Evolutionary conservation across 805 yeast genomes (phyloP).

Genomic region (Ascoidea rubescens): DNA sequence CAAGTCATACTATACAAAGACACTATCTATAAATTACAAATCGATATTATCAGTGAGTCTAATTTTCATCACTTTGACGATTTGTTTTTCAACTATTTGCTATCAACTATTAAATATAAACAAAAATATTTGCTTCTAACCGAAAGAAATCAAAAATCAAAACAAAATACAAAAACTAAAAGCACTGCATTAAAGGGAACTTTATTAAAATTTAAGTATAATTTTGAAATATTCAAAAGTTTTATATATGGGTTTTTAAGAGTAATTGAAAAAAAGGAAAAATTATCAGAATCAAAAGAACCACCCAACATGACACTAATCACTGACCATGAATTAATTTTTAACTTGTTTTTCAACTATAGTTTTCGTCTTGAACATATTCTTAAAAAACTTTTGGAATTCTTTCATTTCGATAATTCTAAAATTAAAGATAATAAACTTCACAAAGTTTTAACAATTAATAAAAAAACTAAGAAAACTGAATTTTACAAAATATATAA

Average conservation of each 20-base stretch:
- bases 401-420: background rate
- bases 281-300: no score
- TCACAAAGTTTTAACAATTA: no score
- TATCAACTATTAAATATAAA: background rate
- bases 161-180: no score
- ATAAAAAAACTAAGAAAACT: no score
- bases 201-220: no score
- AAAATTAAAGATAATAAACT: no score
- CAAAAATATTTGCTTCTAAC: background rate
- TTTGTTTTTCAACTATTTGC: no score
- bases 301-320: background rate
- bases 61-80: background rate
- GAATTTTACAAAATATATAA: no score
- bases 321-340: background rate
- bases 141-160: background rate
- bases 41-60: background rate
- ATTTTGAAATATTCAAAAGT: background rate
- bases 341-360: background rate
- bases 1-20: background rate
- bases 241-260: background rate
- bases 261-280: no score
- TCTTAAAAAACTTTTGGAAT: background rate
- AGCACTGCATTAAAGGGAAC: background rate
- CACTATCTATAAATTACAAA: no score
- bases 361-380: background rate